Evolutionary conservation across 345 rosid species (phyloP).

Genomic region (Acer campestre): DNA sequence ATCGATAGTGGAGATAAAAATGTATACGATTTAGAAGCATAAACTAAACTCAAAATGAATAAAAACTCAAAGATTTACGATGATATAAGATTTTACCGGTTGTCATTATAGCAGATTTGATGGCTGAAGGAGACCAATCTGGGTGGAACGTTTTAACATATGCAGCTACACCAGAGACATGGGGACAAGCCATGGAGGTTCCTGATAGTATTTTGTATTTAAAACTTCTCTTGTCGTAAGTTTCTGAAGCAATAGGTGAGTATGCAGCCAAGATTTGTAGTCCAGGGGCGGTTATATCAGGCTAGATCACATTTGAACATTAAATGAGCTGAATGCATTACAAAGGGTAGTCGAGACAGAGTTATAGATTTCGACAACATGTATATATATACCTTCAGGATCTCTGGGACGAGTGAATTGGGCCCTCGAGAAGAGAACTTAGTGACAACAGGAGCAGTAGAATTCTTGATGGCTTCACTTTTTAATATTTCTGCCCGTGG

Average conservation of each 20-base stretch:
- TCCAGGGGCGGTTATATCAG: constrained; percentile 55
- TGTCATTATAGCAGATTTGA: constrained; percentile 69
- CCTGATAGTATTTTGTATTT: constrained; percentile 43
- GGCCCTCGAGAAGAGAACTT: constrained; percentile 55
- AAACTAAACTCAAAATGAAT: background rate
- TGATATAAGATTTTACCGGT: constrained; percentile 38
- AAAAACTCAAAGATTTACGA: background rate
- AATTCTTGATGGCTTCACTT: constrained; percentile 31
- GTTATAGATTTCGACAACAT: background rate
- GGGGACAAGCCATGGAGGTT: constrained; percentile 72
- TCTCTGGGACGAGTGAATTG: constrained; percentile 22
- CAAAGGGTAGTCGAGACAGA: background rate
- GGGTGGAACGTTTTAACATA: constrained; percentile 51
- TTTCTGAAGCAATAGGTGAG: constrained; percentile 27
- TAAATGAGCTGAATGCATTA: background rate
- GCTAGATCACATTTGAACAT: constrained; percentile 23
- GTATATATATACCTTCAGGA: constrained; percentile 10
- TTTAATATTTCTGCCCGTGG: constrained; percentile 30
- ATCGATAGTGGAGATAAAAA: background rate
- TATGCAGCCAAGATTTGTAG: constrained; percentile 49
- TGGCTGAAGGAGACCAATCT: constrained; percentile 64
- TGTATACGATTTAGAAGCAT: background rate
- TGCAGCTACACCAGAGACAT: constrained; percentile 49
- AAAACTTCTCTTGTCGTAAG: constrained; percentile 27
- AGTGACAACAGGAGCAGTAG: constrained; percentile 38